A percentile compares a stretch with the other conserved stretches of the same genome.
Conservation (phyloP, 106 monocot genomes). For the Ottelia alismoides region DNA sequence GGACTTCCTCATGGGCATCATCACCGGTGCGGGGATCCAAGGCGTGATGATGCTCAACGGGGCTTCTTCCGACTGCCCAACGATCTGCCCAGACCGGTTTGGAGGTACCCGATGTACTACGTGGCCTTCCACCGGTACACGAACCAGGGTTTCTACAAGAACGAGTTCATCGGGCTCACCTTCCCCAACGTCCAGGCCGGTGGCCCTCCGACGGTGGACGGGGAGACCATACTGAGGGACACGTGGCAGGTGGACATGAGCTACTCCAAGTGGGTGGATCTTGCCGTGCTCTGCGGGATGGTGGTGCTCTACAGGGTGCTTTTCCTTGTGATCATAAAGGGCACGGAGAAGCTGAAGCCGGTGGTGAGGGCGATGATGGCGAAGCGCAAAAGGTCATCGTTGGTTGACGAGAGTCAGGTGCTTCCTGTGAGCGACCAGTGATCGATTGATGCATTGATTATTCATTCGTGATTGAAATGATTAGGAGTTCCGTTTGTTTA, state of each 20-base stretch:
- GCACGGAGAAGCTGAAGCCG: slow-evolving; percentile 30
- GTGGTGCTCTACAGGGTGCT: slow-evolving; percentile 41
- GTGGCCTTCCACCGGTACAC: slow-evolving; percentile 66
- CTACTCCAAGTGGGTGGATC: slow-evolving; percentile 71
- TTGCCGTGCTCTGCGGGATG: slow-evolving; percentile 54
- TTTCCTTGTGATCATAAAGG: slow-evolving; percentile 46
- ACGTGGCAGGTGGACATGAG: slow-evolving; percentile 36
- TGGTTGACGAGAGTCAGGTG: too few species aligned
- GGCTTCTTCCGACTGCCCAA: slow-evolving; percentile 68
- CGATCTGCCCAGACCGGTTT: slow-evolving; percentile 52
- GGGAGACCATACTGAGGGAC: slow-evolving; percentile 28
- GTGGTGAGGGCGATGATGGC: slow-evolving; percentile 6
- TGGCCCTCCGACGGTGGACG: slow-evolving; percentile 13
- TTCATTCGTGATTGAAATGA: too few species aligned
- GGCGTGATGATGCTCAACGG: slow-evolving; percentile 75
- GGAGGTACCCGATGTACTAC: slow-evolving; percentile 66
- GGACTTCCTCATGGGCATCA: slow-evolving; percentile 79
- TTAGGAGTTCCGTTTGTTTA: too few species aligned
- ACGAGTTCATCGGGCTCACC: slow-evolving; percentile 57
- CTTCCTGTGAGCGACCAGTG: too few species aligned
- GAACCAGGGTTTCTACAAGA: slow-evolving; percentile 66
- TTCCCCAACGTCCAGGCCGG: slow-evolving; percentile 33
- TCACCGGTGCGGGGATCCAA: slow-evolving; percentile 76
- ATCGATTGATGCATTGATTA: too few species aligned
- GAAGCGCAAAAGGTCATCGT: too few species aligned